A percentile compares a stretch with the other conserved stretches of the same genome.
phyloP scores from a whole-genome alignment of 108 stramenopile species.

The Phaeodactylum tricornutum region DNA sequence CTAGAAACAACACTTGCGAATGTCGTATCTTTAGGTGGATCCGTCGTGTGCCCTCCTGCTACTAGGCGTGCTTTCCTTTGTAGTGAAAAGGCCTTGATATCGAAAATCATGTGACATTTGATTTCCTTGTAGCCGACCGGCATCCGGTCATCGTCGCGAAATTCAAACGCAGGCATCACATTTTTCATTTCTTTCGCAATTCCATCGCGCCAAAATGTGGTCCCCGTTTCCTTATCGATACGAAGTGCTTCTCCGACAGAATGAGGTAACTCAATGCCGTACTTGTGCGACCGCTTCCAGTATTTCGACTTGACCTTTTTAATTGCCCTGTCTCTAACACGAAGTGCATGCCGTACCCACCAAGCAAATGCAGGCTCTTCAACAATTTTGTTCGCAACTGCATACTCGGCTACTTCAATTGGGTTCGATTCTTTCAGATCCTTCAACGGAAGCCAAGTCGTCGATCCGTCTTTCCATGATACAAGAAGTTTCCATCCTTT shows the following conservation, averaged over 20 bases:
- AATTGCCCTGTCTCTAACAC: conserved; percentile 13
- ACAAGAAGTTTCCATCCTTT: conserved; percentile 20
- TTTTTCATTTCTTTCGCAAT: conserved; percentile 10
- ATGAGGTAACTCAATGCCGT: conserved; percentile 29
- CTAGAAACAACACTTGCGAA: conserved; percentile 38
- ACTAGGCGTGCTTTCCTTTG: conserved; percentile 29
- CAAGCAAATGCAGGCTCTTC: conserved; percentile 27
- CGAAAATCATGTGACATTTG: conserved; percentile 18
- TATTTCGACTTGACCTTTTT: conserved; percentile 12
- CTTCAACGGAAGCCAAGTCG: conserved; percentile 11
- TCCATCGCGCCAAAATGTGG: conserved; percentile 5
- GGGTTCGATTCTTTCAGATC: conserved; percentile 25
- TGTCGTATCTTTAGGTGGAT: conserved; percentile 18
- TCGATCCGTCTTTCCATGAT: conserved; percentile 26
- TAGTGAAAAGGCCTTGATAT: conserved; percentile 19
- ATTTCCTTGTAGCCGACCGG: conserved; percentile 20
- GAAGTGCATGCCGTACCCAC: conserved; percentile 16
- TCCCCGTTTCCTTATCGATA: conserved; percentile 36
- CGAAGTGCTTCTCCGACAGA: conserved; percentile 23
- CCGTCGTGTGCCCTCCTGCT: conserved; percentile 30
- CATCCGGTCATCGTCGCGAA: conserved; percentile 7
- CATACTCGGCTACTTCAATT: conserved; percentile 27
- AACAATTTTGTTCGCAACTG: conserved; percentile 2
- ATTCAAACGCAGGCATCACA: not conserved
- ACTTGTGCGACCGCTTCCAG: conserved; percentile 27